Conservation (phyloP, 306 rosid species). For the Pueraria montana region DNA sequence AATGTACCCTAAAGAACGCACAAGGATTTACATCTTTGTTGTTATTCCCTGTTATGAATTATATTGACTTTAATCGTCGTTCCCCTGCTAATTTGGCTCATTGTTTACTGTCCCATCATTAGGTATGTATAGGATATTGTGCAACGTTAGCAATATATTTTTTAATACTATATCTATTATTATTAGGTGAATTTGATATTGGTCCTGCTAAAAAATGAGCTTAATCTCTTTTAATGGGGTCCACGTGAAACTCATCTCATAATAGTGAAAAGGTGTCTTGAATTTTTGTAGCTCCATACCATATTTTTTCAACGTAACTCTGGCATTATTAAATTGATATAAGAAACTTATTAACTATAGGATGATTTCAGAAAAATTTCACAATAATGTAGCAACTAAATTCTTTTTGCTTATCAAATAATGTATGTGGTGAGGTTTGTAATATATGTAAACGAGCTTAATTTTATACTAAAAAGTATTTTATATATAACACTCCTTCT, state of each 20-base stretch:
- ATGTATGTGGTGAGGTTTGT: not conserved
- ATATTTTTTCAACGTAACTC: not conserved
- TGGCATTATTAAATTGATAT: not conserved
- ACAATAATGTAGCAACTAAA: not conserved
- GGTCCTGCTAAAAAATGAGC: not conserved
- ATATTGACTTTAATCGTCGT: not conserved
- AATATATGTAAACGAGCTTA: not conserved
- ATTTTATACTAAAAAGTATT: not conserved
- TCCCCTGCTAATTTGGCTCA: not conserved
- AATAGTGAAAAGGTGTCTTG: not conserved
- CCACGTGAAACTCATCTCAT: not conserved
- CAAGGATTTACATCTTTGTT: slow-evolving; percentile 12
- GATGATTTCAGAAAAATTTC: not conserved
- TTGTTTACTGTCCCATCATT: not conserved
- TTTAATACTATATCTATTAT: not conserved
- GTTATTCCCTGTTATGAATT: slow-evolving; percentile 8
- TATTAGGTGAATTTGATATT: not conserved
- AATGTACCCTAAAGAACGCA: slow-evolving; percentile 26
- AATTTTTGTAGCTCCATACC: not conserved
- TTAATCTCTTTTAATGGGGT: not conserved
- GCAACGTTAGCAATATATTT: not conserved
- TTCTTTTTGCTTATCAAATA: not conserved
- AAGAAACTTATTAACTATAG: not conserved
- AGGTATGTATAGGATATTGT: not conserved
- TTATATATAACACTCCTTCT: no score